Evolutionary conservation across 1,284 basidiomycete species (phyloP).

Genomic region (Athelia sp.): DNA sequence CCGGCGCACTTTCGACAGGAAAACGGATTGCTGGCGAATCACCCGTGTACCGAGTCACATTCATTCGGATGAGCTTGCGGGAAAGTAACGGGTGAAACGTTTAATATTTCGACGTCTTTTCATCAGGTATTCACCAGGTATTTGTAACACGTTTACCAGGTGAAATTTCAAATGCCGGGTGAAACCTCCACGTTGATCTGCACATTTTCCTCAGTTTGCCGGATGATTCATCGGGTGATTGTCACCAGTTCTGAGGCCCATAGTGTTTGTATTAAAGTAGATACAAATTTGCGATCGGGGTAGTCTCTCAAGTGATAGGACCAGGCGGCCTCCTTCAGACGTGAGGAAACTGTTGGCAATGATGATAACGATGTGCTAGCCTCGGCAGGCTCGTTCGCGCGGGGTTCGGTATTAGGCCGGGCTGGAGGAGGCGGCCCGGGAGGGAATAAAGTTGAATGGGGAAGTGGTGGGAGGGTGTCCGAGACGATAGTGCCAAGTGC

Average conservation of each 20-base stretch:
- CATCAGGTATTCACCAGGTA: too few relatives aligned
- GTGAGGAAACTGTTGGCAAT: conserved; percentile 11
- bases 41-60: too few relatives aligned
- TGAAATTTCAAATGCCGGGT: too few relatives aligned
- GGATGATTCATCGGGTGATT: background rate
- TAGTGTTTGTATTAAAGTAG: conserved; percentile 18
- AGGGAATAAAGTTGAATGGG: conserved; percentile 6
- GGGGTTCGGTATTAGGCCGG: conserved; percentile 21
- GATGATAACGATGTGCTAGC: background rate
- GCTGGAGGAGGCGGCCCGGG: conserved; percentile 12
- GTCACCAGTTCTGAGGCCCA: background rate
- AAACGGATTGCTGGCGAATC: too few relatives aligned
- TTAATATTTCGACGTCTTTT: too few relatives aligned
- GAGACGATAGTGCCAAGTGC: background rate
- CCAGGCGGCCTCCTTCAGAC: conserved; percentile 20
- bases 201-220: too few relatives aligned
- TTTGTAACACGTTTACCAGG: too few relatives aligned
- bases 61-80: too few relatives aligned
- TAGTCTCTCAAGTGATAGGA: conserved; percentile 22
- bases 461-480: background rate
- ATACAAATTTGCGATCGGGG: conserved; percentile 25
- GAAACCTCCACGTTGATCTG: background rate
- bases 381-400: conserved; percentile 14
- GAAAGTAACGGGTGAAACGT: too few relatives aligned
- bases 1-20: too few relatives aligned